Evolutionary conservation across 208 protist species (phyloP), one percentile per base, ranked within the genome.

Genomic region (Trypanosoma lewisi): DNA sequence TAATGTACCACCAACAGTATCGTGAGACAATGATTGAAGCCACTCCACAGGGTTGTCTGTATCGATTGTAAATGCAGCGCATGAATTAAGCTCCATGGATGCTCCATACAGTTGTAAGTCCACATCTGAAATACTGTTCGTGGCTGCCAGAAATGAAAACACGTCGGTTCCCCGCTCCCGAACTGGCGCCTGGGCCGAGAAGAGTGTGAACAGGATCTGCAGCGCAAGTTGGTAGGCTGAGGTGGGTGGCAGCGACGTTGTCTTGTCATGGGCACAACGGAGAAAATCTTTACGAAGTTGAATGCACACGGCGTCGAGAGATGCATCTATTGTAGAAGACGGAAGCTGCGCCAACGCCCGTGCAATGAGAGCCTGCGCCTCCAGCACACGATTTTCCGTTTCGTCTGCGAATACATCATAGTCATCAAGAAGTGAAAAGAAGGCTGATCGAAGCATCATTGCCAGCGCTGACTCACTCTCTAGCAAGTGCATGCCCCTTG

Each of bases 201-300:
- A 85, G 25, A 77, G 78, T 55, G 72, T 84, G 60, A 89, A 93
- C 21, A 89, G 66, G 6, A 85, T 70, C 74, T 93, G 86, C 41
- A 93, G 33, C 17, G 80, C 65, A 0, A 93, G 76, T 41, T 85
- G 75, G 57, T 89, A 93, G 59, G 82, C 78, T 9, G 80, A 82
- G 51, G 39, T 28, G 8, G 74, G 60, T 6, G 68, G 41, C 25
- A 73, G 6, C 1, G 41, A 36, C 1, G 53, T 31, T 17, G 37
- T 58, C 4, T 25, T 33, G 16, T 53, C 36, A 17, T 47, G 48
- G 2, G 33, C 21, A 28, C 37, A n/a, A 19, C 41, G 33, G 34
- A 17, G 17, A 53, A 61, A 51, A 45, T 79, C 57, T n/a, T 37
- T 48, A n/a, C 50, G 34, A 39, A 52, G 49, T 28, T 34, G 55